Base-by-base conservation (phyloP, 352 stramenopile species). In the Phytophthora ramorum region DNA sequence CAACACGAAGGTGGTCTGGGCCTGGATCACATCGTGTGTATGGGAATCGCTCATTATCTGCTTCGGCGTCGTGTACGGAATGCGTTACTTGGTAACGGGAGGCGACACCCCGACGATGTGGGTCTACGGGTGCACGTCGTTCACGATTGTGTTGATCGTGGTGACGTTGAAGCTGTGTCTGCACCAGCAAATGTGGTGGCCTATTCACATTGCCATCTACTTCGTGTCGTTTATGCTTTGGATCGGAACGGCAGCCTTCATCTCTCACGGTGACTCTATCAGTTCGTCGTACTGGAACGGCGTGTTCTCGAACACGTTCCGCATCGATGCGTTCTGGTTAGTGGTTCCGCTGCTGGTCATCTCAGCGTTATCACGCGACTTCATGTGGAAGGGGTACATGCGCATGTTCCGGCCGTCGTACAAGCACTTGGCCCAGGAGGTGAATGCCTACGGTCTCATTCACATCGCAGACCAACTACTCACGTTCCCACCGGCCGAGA, bases 101-200 rank as follows among this genome's bases (percentile, higher is more conserved):
- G 96, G 93, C 5, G 87, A 97, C 64, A 97, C 93, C 41, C 86
- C 89, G 7, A 97, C 91, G 47, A 91, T 99, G 78, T 97, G 96
- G 77, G 89, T 97, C 28, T 96, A 98, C 57, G 97, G 97, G 40
- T 97, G 89, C 40, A 93, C 89, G 3, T 90, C 96, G 40, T 99
- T 98, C 75, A 97, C 93, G 14, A 92, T 95, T 61, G 83, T 99
- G 30, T 79, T 99, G 44, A 83, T 98, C 40, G 82, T 98, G n/a
- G 89, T 99, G 46, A 98, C 95, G 32, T 76, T 98, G 56, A 99
- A 99, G 81, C 85, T 98, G 2, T 89, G 86, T 54, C 63, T 95
- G 46, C 84, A 93, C 46, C 85, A 95, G 63, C 83, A 95, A 58
- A 91, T 96, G 82, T 94, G 85, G 81, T 92, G 85, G 83, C 63